Evolutionary conservation across 345 rosid genomes (phyloP).

Genomic region (Populus davidiana): DNA sequence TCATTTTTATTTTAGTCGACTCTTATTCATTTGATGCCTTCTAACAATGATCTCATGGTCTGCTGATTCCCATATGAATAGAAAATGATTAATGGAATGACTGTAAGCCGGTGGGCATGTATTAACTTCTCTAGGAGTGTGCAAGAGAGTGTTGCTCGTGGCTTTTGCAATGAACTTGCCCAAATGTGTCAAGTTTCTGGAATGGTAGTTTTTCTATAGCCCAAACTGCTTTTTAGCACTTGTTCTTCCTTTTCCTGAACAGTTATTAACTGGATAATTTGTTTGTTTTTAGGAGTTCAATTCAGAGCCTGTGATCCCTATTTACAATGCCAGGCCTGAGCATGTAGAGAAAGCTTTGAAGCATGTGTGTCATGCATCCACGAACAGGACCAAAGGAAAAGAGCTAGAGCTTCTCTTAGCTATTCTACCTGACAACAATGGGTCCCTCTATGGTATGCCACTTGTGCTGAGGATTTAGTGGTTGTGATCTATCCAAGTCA

Average conservation of each 20-base stretch:
- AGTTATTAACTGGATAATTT: neutral
- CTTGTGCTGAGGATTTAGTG: neutral
- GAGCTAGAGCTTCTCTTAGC: conserved; percentile 89
- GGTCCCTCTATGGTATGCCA: conserved; percentile 79
- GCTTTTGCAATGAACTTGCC: conserved; percentile 86
- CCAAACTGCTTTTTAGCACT: neutral
- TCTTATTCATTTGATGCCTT: neutral
- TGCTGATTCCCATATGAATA: conserved; percentile 20
- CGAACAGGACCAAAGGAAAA: conserved; percentile 88
- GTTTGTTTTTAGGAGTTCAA: conserved; percentile 65
- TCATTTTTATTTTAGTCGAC: neutral
- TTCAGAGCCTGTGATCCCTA: conserved; percentile 88
- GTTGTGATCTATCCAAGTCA: neutral
- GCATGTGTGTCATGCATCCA: conserved; percentile 75
- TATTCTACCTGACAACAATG: conserved; percentile 95
- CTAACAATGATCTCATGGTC: conserved; percentile 10
- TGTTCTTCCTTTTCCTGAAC: neutral
- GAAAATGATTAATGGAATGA: conserved; percentile 99
- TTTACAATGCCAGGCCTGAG: conserved; percentile 86
- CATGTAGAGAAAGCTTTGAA: conserved; percentile 97
- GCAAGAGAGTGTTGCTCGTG: conserved; percentile 90
- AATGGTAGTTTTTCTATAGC: conserved; percentile 53
- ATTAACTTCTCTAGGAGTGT: conserved; percentile 93
- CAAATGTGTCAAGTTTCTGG: conserved; percentile 99
- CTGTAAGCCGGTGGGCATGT: conserved; percentile 93